phyloP scores from a whole-genome alignment of 2,329 filamentous ascomycete species.

The Didymella lethalis region DNA sequence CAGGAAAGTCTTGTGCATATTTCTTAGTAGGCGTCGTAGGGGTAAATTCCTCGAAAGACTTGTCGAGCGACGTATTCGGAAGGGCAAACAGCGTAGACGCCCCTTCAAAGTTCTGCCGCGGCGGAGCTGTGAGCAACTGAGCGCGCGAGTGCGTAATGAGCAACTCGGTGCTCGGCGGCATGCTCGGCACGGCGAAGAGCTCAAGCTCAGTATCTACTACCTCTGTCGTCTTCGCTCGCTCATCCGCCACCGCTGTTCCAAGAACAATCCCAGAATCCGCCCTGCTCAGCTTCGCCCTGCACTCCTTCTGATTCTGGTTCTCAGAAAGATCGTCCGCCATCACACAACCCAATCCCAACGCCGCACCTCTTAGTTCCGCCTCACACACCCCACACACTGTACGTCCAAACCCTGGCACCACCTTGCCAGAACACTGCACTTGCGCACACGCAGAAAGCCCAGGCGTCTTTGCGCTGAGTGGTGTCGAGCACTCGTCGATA shows the following conservation, averaged over 20 bases:
- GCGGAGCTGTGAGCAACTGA: background rate
- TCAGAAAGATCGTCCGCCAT: background rate
- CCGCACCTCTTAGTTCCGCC: background rate
- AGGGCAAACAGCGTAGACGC: slow-evolving; percentile 1
- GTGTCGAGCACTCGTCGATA: background rate
- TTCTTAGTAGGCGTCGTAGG: background rate
- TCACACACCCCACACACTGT: background rate
- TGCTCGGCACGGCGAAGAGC: slow-evolving; percentile 1
- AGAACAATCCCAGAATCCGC: background rate
- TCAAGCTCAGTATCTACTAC: background rate
- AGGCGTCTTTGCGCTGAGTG: slow-evolving; percentile 8
- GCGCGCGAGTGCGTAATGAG: background rate
- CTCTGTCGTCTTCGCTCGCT: too few relatives aligned
- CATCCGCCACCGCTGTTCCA: too few relatives aligned
- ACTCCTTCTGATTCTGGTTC: background rate
- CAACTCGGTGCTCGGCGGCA: background rate
- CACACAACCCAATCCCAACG: background rate
- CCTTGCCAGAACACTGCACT: background rate
- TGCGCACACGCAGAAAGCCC: background rate
- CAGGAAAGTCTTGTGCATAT: slow-evolving; percentile 7
- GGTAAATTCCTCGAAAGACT: background rate
- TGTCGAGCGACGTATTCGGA: background rate
- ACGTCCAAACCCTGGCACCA: slow-evolving; percentile 1
- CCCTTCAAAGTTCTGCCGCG: background rate
- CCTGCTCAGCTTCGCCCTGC: background rate